Evolutionary conservation across 306 rosid genomes (phyloP).

Genomic region (Rosa chinensis): DNA sequence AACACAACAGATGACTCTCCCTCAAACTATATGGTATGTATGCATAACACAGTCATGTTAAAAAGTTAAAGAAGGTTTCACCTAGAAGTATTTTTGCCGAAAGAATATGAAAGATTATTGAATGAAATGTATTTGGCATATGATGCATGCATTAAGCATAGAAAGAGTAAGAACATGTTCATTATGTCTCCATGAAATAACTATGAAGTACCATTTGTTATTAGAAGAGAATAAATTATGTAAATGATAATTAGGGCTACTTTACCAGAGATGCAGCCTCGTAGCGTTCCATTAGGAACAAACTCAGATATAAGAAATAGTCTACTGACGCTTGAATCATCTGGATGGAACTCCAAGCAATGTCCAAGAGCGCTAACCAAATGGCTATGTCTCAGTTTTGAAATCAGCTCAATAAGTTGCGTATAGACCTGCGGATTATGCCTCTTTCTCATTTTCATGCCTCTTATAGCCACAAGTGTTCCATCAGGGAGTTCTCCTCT

Average conservation of each 20-base stretch:
- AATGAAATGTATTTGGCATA: background rate
- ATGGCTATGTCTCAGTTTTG: slow-evolving; percentile 78
- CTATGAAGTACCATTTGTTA: background rate
- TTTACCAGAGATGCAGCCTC: slow-evolving; percentile 82
- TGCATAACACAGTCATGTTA: background rate
- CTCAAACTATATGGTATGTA: background rate
- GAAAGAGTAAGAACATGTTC: background rate
- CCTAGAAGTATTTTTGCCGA: background rate
- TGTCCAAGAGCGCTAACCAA: slow-evolving; percentile 93
- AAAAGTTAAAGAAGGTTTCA: background rate
- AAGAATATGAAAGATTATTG: background rate
- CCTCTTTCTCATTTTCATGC: slow-evolving; percentile 65
- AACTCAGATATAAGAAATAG: slow-evolving; percentile 73
- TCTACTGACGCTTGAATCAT: slow-evolving; percentile 60
- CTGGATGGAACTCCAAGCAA: slow-evolving; percentile 72
- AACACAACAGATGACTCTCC: background rate
- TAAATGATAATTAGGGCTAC: background rate
- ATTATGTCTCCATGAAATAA: background rate
- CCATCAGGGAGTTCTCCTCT: slow-evolving; percentile 83
- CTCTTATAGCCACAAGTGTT: slow-evolving; percentile 57
- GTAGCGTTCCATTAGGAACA: slow-evolving; percentile 56
- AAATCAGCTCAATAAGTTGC: slow-evolving; percentile 74
- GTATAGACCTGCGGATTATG: slow-evolving; percentile 59
- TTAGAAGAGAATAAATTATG: background rate
- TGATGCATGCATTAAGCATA: background rate